Conservation (phyloP, 2,329 filamentous ascomycete species). For the Dothidotthia symphoricarpi region DNA sequence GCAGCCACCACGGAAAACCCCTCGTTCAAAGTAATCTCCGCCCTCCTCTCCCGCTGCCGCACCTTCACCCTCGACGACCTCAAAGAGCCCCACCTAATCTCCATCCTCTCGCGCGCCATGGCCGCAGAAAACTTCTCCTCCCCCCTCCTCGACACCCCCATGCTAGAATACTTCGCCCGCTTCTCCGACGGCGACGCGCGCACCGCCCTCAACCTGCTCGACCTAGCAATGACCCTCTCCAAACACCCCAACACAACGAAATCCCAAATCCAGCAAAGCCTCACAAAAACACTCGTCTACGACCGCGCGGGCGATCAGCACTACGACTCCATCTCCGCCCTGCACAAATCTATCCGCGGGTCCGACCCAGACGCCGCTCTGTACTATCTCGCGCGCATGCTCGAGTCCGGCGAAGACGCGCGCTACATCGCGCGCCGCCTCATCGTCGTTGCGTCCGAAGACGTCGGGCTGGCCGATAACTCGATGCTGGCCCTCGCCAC, state of each 20-base stretch:
- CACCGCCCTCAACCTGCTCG: constrained; percentile 87
- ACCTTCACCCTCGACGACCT: constrained; percentile 85
- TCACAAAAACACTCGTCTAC: constrained; percentile 93
- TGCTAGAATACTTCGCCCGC: constrained; percentile 76
- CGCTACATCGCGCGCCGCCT: constrained; percentile 89
- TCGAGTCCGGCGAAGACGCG: constrained; percentile 90
- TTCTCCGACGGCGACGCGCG: constrained; percentile 93
- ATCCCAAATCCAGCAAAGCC: constrained; percentile 72
- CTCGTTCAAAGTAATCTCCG: constrained; percentile 86
- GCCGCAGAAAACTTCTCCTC: constrained; percentile 55
- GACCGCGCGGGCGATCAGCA: constrained; percentile 94
- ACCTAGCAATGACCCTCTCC: constrained; percentile 79
- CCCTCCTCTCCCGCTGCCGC: constrained; percentile 82
- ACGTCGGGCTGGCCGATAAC: constrained; percentile 88
- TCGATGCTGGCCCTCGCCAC: constrained; percentile 79
- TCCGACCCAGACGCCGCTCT: constrained; percentile 82
- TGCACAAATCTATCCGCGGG: constrained; percentile 93
- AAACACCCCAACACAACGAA: constrained; percentile 64
- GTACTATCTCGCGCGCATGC: constrained; percentile 94
- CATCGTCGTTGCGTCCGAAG: constrained; percentile 92
- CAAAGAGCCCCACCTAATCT: constrained; percentile 65
- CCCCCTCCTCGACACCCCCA: constrained; percentile 69
- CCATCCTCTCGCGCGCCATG: constrained; percentile 75
- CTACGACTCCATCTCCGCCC: constrained; percentile 95
- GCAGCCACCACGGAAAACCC: constrained; percentile 97